Conservation (phyloP, 2,329 filamentous ascomycete genomes). For the Sarocladium oryzae region DNA sequence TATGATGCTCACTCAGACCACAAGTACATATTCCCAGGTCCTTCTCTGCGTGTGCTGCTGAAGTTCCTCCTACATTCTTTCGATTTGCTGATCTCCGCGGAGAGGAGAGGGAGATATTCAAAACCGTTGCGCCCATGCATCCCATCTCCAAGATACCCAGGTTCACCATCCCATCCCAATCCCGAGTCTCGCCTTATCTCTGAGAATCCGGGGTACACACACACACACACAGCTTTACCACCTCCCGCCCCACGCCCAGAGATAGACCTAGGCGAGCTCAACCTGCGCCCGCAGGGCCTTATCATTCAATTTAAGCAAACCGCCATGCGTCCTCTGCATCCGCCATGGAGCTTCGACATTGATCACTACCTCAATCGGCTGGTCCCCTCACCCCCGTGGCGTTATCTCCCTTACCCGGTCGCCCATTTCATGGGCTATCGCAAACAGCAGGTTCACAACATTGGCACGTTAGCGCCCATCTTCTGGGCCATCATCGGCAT, state of each 20-base stretch:
- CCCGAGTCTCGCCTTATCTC: slow-evolving; percentile 7
- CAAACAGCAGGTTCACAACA: slow-evolving; percentile 23
- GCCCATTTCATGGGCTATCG: slow-evolving; percentile 65
- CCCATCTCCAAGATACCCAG: not conserved
- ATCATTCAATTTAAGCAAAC: too few species aligned
- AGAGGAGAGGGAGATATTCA: not conserved
- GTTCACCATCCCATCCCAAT: too few species aligned
- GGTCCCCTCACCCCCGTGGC: slow-evolving; percentile 59
- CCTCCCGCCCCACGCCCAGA: slow-evolving; percentile 2
- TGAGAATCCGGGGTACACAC: slow-evolving; percentile 7
- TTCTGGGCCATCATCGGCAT: slow-evolving; percentile 61
- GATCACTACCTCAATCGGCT: slow-evolving; percentile 69
- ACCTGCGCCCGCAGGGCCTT: not conserved
- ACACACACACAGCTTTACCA: too few species aligned
- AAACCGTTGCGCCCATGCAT: not conserved
- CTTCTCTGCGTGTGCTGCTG: not conserved
- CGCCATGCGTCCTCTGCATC: slow-evolving; percentile 6
- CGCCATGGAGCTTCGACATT: slow-evolving; percentile 59
- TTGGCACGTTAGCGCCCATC: slow-evolving; percentile 53
- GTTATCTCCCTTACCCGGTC: slow-evolving; percentile 56
- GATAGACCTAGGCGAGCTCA: not conserved
- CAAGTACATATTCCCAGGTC: not conserved
- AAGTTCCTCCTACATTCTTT: not conserved
- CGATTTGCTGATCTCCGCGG: not conserved
- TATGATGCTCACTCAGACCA: not conserved